phyloP scores from a whole-genome alignment of 164 flowering plant species.

The Stephania yunnanensis region DNA sequence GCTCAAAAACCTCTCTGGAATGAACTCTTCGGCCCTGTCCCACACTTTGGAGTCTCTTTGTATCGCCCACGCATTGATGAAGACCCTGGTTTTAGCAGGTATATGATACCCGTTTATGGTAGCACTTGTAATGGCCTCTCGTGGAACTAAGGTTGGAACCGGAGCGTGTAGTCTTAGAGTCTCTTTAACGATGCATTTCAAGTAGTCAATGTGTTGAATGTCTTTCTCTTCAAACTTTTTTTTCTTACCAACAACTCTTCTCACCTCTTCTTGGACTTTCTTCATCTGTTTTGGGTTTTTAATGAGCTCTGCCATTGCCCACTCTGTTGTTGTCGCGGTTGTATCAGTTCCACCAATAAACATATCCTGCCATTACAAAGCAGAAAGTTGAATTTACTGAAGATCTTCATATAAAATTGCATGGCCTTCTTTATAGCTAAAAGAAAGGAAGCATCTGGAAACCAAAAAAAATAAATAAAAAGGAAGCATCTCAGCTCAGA shows the following conservation, averaged over 20 bases:
- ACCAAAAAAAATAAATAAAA: too few relatives aligned
- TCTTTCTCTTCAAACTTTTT: constrained; percentile 3
- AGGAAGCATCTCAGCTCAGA: too few relatives aligned
- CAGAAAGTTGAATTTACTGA: neutral
- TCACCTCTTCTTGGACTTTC: constrained; percentile 18
- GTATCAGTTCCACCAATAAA: constrained; percentile 15
- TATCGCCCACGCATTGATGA: constrained; percentile 16
- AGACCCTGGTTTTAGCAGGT: constrained; percentile 6
- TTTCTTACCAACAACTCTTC: constrained; percentile 14
- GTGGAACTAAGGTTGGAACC: constrained; percentile 3
- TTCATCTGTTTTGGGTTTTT: constrained; percentile 13
- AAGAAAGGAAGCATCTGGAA: too few relatives aligned
- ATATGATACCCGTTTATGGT: constrained; percentile 8
- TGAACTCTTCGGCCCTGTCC: constrained; percentile 14
- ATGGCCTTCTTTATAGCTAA: too few relatives aligned
- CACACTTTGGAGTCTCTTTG: constrained; percentile 11
- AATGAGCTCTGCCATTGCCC: constrained; percentile 17
- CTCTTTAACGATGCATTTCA: constrained; percentile 13
- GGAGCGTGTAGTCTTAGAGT: constrained; percentile 13
- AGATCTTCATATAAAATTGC: too few relatives aligned
- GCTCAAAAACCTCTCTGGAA: constrained; percentile 12
- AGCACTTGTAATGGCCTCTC: neutral
- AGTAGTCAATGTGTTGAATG: constrained; percentile 12
- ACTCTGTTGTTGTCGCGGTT: neutral
- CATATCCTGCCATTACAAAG: constrained; percentile 8